These are phyloP conservation scores for Neonectria neomacrospora DNA, from an alignment of 2,329 filamentous ascomycete species.

Conservation along the genomic window DNA sequence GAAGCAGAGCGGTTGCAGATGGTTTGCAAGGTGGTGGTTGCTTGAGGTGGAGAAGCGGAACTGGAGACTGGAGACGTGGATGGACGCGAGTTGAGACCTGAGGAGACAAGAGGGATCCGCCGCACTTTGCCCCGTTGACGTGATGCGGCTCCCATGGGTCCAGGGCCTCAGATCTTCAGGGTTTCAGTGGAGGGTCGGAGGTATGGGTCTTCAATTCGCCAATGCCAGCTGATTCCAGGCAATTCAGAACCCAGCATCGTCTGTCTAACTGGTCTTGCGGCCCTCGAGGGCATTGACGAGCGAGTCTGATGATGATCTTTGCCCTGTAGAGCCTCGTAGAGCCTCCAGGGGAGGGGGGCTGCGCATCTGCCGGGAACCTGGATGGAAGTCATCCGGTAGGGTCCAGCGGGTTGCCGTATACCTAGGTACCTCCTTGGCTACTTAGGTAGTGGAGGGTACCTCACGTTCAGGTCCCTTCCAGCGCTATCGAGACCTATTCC, in stretches of 20 bases:
- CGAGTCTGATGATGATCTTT: not conserved
- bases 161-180: not conserved
- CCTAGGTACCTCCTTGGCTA: no score
- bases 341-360: no score
- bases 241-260: not conserved
- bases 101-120: constrained; percentile 8
- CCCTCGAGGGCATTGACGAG: not conserved
- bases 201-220: not conserved
- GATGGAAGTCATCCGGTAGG: not conserved
- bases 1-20: constrained; percentile 16
- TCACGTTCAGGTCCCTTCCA: not conserved
- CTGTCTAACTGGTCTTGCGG: not conserved
- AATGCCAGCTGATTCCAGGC: not conserved
- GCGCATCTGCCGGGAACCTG: no score
- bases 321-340: not conserved
- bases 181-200: not conserved
- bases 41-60: not conserved
- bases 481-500: not conserved
- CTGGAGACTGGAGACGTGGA: constrained; percentile 1
- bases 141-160: constrained; percentile 3
- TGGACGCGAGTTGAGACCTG: not conserved
- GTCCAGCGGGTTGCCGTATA: not conserved
- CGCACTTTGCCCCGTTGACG: constrained; percentile 14
- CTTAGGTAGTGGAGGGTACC: no score
- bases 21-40: constrained; percentile 10